Percentiles rank a stretch among this genome's conserved stretches.
Conservation (phyloP, 2,329 filamentous ascomycete species). For the Lasiodiplodia hormozganensis region DNA sequence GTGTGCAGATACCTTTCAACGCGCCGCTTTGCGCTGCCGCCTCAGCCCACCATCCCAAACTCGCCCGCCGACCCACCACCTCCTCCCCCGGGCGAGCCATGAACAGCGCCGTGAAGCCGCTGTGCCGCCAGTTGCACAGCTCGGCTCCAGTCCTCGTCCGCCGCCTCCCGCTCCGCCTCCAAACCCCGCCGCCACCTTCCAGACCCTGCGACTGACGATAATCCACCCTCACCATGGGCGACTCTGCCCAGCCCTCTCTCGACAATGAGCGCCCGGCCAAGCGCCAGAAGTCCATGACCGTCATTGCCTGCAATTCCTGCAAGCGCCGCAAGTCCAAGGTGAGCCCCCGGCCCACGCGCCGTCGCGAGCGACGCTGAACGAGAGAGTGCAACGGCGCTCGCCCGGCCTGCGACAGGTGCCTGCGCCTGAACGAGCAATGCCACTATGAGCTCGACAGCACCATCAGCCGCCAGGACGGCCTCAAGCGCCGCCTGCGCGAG, state of each 20-base stretch:
- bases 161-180: constrained; percentile 9
- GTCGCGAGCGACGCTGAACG: constrained; percentile 1
- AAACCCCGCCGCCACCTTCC: constrained; percentile 1
- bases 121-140: constrained; percentile 17
- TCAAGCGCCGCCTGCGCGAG: constrained; percentile 25
- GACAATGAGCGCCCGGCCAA: constrained; percentile 16
- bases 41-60: constrained; percentile 9
- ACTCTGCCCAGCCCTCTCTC: not conserved
- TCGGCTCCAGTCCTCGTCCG: constrained; percentile 7
- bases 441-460: constrained; percentile 26
- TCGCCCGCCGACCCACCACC: not conserved
- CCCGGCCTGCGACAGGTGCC: constrained; percentile 21
- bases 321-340: constrained; percentile 29
- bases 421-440: constrained; percentile 25
- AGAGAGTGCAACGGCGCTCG: constrained; percentile 24
- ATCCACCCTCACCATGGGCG: constrained; percentile 8
- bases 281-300: constrained; percentile 27
- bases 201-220: not conserved
- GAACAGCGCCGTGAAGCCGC: constrained; percentile 21
- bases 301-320: constrained; percentile 27
- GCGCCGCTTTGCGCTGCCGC: not conserved
- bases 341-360: not conserved
- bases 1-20: constrained; percentile 7
- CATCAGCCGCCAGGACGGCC: constrained; percentile 27
- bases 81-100: constrained; percentile 6